Evolutionary conservation across 768 basidiomycete species (phyloP).

Genomic region (Chalciporus pseudorubinellus): DNA sequence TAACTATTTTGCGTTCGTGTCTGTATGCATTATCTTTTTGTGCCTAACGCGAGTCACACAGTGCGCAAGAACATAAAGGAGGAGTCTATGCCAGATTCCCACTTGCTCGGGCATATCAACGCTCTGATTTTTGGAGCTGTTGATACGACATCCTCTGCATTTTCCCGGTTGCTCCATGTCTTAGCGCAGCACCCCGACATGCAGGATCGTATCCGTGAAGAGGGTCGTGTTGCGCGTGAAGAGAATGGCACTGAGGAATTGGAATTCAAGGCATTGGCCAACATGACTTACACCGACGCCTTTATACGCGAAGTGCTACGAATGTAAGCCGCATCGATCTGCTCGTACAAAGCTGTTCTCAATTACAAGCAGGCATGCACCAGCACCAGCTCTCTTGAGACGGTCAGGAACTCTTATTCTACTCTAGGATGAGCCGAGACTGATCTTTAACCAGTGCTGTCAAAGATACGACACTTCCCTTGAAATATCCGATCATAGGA

Average conservation of each 20-base stretch:
- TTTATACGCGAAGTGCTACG: constrained; percentile 1
- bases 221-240: not conserved
- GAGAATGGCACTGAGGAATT: not conserved
- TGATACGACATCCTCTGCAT: not conserved
- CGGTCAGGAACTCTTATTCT: not conserved
- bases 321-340: not conserved
- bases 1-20: constrained; percentile 3
- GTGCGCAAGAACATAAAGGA: not conserved
- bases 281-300: constrained; percentile 1
- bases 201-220: constrained; percentile 1
- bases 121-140: constrained; percentile 2
- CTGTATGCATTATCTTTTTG: not conserved
- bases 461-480: not conserved
- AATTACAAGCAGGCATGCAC: not conserved
- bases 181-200: not conserved
- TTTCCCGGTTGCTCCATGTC: not conserved
- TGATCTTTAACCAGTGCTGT: not conserved
- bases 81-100: not conserved
- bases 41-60: not conserved
- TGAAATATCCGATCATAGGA: not conserved
- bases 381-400: constrained; percentile 1
- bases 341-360: not conserved
- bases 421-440: not conserved
- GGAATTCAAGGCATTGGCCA: not conserved
- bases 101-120: constrained; percentile 1